Evolutionary conservation across 768 basidiomycete genomes (phyloP), one percentile per base, ranked within the genome.

Genomic region (Boletus vermiculosoides): DNA sequence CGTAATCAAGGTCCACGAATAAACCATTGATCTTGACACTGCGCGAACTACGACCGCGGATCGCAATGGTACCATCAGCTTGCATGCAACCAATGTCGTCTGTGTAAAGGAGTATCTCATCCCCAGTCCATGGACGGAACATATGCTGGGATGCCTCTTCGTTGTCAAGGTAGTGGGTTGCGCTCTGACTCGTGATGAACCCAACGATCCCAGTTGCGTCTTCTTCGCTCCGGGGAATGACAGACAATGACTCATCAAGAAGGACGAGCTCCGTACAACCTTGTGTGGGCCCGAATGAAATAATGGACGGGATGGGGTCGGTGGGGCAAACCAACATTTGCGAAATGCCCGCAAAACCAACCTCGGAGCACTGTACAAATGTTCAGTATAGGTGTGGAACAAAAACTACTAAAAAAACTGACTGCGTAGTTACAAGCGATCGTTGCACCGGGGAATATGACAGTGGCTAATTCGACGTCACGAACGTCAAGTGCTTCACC

Each of bases 31-130:
- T 51, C 50, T 62, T 61, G 49, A 61, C 54, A n/a, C 45, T 61
- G 39, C 60, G 60, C 34, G 60, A 62, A 28, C 54, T 50, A 44
- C 60, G 60, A 30, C 60, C 60, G 10, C 54, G 60, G 13, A 61
- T 61, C 6, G 34, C 18, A 16, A 61, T 57, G 33, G 60, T 61
- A 7, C 60, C 60, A 23, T 61, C 60, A 10, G 23, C 60, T 34
- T 62, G 60, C 60, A 61, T 61, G 60, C 54, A 62, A 15, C 60
- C 60, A 28, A 61, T 30, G 40, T 61, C 60, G 22, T 62, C 50
- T 6, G 60, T 61, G 36, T 62, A 61, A 31, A 61, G 49, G 12
- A 61, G 60, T 5, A 48, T 51, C 20, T 61, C 40, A 33, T 62
- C 50, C 31, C 60, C 60, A 23, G 45, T 40, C 54, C 60, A 62